phyloP scores from a whole-genome alignment of 306 rosid genomes.

The Sesbania bispinosa region DNA sequence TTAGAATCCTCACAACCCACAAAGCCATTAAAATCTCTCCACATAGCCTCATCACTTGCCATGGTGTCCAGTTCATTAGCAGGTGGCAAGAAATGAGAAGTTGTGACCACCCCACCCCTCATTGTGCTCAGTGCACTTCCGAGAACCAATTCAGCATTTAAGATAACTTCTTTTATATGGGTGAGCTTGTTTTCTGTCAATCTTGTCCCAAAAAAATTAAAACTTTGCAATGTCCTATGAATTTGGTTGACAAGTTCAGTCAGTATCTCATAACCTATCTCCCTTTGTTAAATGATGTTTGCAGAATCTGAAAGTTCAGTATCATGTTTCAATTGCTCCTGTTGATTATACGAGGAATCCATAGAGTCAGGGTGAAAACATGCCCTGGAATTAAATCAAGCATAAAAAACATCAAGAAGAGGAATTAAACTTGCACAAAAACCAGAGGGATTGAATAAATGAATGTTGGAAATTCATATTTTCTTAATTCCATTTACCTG shows the following conservation, averaged over 20 bases:
- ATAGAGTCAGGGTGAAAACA: slow-evolving; percentile 32
- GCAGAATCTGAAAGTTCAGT: slow-evolving; percentile 47
- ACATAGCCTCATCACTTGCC: slow-evolving; percentile 24
- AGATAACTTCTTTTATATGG: slow-evolving; percentile 53
- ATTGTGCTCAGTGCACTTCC: slow-evolving; percentile 26
- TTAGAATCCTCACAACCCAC: slow-evolving; percentile 24
- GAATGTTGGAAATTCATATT: not conserved
- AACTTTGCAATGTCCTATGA: slow-evolving; percentile 27
- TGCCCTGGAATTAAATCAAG: slow-evolving; percentile 40
- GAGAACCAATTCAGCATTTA: slow-evolving; percentile 55
- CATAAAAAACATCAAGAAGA: slow-evolving; percentile 3
- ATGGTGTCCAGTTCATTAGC: slow-evolving; percentile 45
- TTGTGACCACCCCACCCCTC: slow-evolving; percentile 24
- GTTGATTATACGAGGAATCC: slow-evolving; percentile 39
- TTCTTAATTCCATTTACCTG: slow-evolving; percentile 43
- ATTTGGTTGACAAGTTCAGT: slow-evolving; percentile 32
- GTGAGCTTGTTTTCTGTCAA: slow-evolving; percentile 38
- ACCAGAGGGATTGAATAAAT: not conserved
- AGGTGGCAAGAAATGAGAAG: slow-evolving; percentile 36
- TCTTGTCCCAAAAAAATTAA: slow-evolving; percentile 34
- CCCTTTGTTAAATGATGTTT: slow-evolving; percentile 37
- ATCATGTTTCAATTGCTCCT: slow-evolving; percentile 31
- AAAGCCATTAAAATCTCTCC: slow-evolving; percentile 23
- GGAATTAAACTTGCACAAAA: not conserved
- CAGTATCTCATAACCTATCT: slow-evolving; percentile 27